phyloP scores from a whole-genome alignment of 78 protist species.

The Speleostelium caveatum region DNA sequence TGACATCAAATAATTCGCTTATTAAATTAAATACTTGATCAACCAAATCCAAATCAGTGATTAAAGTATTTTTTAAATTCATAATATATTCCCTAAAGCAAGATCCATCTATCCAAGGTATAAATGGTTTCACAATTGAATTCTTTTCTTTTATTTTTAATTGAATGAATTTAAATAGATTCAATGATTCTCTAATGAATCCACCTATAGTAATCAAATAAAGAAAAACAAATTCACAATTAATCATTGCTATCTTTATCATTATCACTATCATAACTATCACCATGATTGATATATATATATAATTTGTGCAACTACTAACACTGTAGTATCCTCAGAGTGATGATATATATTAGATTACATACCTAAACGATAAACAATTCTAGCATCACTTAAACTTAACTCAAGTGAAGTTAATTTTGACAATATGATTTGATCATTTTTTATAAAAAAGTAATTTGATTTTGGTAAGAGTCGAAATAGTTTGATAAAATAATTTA shows the following conservation, averaged over 20 bases:
- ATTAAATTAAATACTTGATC: conserved; percentile 5
- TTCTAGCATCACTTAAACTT: conserved; percentile 17
- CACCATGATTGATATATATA: not conserved
- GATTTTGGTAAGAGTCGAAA: not conserved
- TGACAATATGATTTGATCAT: not conserved
- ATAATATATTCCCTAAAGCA: no score
- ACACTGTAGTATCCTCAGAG: not conserved
- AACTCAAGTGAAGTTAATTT: conserved; percentile 3
- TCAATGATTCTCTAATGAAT: no score
- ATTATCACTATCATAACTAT: not conserved
- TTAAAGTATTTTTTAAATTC: not conserved
- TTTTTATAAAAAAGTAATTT: not conserved
- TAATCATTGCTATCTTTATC: not conserved
- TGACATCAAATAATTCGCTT: conserved; percentile 7
- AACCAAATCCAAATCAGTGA: not conserved
- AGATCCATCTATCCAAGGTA: no score
- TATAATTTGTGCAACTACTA: not conserved
- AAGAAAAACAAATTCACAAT: not conserved
- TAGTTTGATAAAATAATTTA: not conserved
- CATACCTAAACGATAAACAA: conserved; percentile 11
- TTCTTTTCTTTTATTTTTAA: no score
- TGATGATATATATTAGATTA: conserved; percentile 11
- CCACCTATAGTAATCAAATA: no score
- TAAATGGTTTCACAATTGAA: no score
- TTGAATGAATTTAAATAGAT: no score